Percentiles rank a stretch among this genome's conserved stretches.
These are phyloP conservation scores for Naganishia sp. DNA, from an alignment of 1,284 basidiomycete genomes.

Conservation along the genomic window DNA sequence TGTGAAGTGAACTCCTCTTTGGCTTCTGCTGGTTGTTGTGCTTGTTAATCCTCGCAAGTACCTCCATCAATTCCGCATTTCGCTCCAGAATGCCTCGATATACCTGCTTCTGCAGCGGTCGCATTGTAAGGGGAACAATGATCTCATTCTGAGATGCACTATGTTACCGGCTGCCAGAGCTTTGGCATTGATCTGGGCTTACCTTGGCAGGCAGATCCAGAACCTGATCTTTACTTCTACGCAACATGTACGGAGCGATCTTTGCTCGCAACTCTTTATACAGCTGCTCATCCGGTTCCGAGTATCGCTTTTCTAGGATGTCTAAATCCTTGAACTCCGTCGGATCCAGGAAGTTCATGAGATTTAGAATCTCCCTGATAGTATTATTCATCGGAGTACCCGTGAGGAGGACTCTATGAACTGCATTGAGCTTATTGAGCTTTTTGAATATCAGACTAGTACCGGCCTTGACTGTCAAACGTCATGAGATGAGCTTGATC, in stretches of 20 bases:
- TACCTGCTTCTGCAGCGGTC: conserved; percentile 82
- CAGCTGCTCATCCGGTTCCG: conserved; percentile 72
- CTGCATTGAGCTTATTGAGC: conserved; percentile 73
- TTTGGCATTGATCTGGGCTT: conserved; percentile 34
- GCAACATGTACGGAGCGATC: conserved; percentile 87
- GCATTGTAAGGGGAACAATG: conserved; percentile 89
- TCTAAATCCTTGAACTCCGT: conserved; percentile 72
- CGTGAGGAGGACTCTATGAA: conserved; percentile 87
- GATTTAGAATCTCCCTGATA: conserved; percentile 87
- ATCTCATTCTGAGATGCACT: conserved; percentile 55
- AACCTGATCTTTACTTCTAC: conserved; percentile 89
- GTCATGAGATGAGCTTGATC: conserved; percentile 10
- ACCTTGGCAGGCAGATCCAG: conserved; percentile 90
- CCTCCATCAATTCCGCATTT: conserved; percentile 42
- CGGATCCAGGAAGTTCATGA: conserved; percentile 89
- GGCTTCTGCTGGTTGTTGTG: conserved; percentile 42
- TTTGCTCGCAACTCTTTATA: conserved; percentile 68
- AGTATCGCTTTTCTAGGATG: conserved; percentile 66
- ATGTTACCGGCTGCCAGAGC: conserved; percentile 16
- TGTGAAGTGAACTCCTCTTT: conserved; percentile 59
- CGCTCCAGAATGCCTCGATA: conserved; percentile 72
- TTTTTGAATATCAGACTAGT: conserved; percentile 76
- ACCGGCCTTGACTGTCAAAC: conserved; percentile 70
- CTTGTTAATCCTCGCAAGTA: conserved; percentile 35
- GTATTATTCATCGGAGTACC: conserved; percentile 98